Base-by-base conservation (phyloP, 148 eudicot genomes). In the Rhododendron ferrugineum region DNA sequence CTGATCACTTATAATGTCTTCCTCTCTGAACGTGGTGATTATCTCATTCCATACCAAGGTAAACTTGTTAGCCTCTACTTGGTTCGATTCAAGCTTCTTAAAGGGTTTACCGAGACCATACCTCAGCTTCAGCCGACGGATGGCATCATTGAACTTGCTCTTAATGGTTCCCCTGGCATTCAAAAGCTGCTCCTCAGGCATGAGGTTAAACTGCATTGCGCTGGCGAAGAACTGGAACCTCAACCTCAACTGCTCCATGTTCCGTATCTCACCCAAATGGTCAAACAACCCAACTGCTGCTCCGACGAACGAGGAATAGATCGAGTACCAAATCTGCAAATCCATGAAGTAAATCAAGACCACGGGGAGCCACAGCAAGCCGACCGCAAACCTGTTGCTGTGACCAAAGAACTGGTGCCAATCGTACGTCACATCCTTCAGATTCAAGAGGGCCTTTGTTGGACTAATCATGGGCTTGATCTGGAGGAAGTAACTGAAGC, bases 191-290 rank as follows among this genome's bases (percentile, higher is more conserved):
- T 95, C 99, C 85, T 95, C 94, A 16, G 99, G 98, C 97, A 96
- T 94, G 85, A 96, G 95, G 88, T 94, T 96, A 81, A 96, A 96
- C 86, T 95, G 99, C 85, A 96, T 92, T 23, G 99, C 99, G 72
- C 98, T 93, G 16, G 99, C 98, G 85, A 96, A 96, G 90, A 94
- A 94, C 89, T 93, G 98, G 84, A 96, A 96, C 62, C 99, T 93
- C 91, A 96, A 85, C 89, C 99, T 93, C 88, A 96, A 83, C 86
- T 96, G 99, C 87, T 93, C 93, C 92, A 95, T 92, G 85, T 93
- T 93, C 56, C 99, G 87, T 28, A 96, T 96, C 93, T 96, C 99
- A 70, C 98, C 99, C 92, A 96, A 87, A 84, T 94, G 99, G 66
- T 88, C 89, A 84, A 94, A 93, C 90, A 96, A 81, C 64, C 99